Evolutionary conservation across 2,329 filamentous ascomycete genomes (phyloP).

Genomic region (Pseudocercospora vitis): DNA sequence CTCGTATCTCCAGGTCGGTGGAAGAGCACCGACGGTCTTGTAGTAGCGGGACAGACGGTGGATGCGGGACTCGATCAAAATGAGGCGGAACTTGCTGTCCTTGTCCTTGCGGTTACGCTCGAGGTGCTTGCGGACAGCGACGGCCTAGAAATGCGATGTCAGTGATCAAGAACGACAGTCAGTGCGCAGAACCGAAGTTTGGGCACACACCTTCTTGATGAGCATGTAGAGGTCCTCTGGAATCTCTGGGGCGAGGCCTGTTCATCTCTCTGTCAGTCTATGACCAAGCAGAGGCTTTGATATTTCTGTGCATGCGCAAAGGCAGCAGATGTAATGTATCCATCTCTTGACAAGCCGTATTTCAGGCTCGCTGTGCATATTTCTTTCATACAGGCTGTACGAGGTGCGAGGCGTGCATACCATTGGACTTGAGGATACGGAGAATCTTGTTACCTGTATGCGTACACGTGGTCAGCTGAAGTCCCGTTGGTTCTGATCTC

Average conservation of each 20-base stretch:
- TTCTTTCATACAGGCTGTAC: slow-evolving; percentile 48
- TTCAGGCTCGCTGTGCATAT: slow-evolving; percentile 18
- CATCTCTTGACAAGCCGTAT: slow-evolving; percentile 32
- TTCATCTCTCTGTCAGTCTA: slow-evolving; percentile 50
- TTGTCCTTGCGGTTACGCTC: slow-evolving; percentile 99
- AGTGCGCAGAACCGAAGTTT: background rate
- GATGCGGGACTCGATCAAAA: slow-evolving; percentile 99
- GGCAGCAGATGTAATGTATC: slow-evolving; percentile 20
- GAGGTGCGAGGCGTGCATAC: slow-evolving; percentile 59
- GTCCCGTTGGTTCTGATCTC: slow-evolving; percentile 1
- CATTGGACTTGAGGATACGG: slow-evolving; percentile 94
- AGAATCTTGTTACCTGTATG: slow-evolving; percentile 95
- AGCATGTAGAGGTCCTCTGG: slow-evolving; percentile 99
- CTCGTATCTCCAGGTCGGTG: slow-evolving; percentile 99
- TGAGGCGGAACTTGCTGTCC: slow-evolving; percentile 99
- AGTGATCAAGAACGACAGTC: background rate
- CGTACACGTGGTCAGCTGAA: slow-evolving; percentile 19
- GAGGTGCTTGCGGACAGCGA: slow-evolving; percentile 92
- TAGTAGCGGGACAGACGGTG: slow-evolving; percentile 99
- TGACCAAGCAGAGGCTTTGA: slow-evolving; percentile 46
- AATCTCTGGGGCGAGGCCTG: slow-evolving; percentile 97
- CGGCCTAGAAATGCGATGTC: slow-evolving; percentile 9
- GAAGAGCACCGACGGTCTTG: slow-evolving; percentile 83
- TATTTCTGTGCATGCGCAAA: slow-evolving; percentile 30
- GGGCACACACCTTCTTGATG: slow-evolving; percentile 88